Base-by-base conservation (phyloP, 345 rosid genomes). In the Lumnitzera littorea region DNA sequence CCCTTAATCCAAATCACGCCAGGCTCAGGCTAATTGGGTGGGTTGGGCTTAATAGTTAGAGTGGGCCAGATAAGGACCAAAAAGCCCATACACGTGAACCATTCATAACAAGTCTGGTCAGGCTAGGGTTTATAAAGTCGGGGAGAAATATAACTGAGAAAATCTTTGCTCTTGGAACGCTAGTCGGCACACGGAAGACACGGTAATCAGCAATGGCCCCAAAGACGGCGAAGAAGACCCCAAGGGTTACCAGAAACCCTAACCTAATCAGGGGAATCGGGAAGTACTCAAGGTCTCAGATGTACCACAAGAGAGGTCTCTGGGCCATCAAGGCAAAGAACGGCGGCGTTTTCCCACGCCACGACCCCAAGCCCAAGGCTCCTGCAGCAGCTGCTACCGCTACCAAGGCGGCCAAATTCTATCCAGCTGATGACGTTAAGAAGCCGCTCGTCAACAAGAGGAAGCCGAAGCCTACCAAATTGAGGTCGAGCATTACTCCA, bases 361-460 rank as follows among this genome's bases (percentile, higher is more conserved):
- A 92, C 71, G 86, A 81, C 47, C 81, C 90, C 51, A 74, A 78
- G 66, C 59, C 83, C 0, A 82, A 79, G 62, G 78, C 81, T 1
- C 9, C 43, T 9, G 9, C 43, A 36, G 43, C 43, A 36, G 67
- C 72, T 2, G 68, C 87, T 60, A 63, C 87, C 11, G 82, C 66
- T 13, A 85, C 73, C 69, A 83, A 78, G 66, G 65, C 74, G 0
- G 80, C 89, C 6, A 83, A 84, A 72, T 86, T 83, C 61, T 85
- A 85, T 53, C 91, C 96, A 0, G 96, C 96, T 2, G 98, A 92
- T 46, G 97, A 92, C 48, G 80, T 89, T n/a, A 92, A 85, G 80
- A 87, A 82, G 67, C 96, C 96, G 0, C 82, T 92, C 10, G 57
- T 68, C 15, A 89, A 89, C 77, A 87, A 82, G 70, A 91, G 84